Conservation (phyloP, 2,329 filamentous ascomycete genomes). For the Aspergillus oerlinghausenensis region DNA sequence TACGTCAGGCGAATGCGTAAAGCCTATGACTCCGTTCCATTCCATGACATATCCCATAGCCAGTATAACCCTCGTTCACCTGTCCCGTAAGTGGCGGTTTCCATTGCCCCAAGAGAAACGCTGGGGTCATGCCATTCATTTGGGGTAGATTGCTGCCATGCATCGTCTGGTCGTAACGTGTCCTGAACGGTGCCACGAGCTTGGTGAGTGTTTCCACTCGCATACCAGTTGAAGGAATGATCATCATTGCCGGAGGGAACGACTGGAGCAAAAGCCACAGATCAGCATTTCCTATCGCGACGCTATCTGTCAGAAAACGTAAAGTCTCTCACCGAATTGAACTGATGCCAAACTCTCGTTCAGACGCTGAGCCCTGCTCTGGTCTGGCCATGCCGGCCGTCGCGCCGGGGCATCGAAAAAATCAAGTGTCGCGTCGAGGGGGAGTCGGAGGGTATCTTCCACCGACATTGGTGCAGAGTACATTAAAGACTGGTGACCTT, state of each 20-base stretch:
- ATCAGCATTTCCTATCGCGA: background rate
- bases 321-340: slow-evolving; percentile 15
- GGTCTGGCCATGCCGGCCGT: slow-evolving; percentile 7
- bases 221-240: background rate
- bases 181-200: background rate
- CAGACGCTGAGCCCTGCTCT: slow-evolving; percentile 12
- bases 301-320: background rate
- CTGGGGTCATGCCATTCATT: slow-evolving; percentile 9
- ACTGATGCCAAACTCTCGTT: slow-evolving; percentile 22
- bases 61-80: slow-evolving; percentile 25
- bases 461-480: slow-evolving; percentile 13
- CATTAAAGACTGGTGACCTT: background rate
- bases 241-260: slow-evolving; percentile 10
- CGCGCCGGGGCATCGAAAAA: slow-evolving; percentile 1
- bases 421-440: slow-evolving; percentile 13
- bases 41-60: slow-evolving; percentile 29
- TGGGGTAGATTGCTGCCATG: slow-evolving; percentile 3
- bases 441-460: slow-evolving; percentile 21
- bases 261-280: background rate
- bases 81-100: slow-evolving; percentile 6
- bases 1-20: background rate
- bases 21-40: slow-evolving; percentile 5
- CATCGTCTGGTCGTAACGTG: background rate
- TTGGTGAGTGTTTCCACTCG: background rate
- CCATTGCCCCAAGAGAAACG: background rate